phyloP scores from a whole-genome alignment of 129 eudicot species.

The Lonicera japonica region DNA sequence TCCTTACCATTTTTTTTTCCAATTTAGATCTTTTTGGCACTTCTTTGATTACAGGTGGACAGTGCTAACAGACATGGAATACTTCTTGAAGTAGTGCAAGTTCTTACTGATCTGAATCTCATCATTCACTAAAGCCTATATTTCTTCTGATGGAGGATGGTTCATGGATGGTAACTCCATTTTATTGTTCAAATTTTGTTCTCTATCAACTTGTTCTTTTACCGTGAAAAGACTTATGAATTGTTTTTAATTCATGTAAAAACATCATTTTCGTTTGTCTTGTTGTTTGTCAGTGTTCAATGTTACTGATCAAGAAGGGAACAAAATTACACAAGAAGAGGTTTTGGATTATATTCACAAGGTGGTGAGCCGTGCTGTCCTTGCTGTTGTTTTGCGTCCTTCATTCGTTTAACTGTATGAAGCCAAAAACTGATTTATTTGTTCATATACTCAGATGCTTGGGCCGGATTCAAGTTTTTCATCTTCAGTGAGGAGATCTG shows the following conservation, averaged over 20 bases:
- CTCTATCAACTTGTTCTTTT: background rate
- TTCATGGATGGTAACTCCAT: constrained; percentile 87
- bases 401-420: background rate
- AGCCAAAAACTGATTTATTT: background rate
- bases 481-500: constrained; percentile 66
- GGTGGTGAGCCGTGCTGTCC: constrained; percentile 53
- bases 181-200: background rate
- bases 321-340: constrained; percentile 77
- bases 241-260: background rate
- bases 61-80: constrained; percentile 95
- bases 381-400: too few relatives aligned
- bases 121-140: constrained; percentile 78
- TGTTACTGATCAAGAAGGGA: constrained; percentile 93
- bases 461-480: constrained; percentile 82
- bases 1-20: background rate
- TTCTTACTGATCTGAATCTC: constrained; percentile 91
- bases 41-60: constrained; percentile 62
- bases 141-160: constrained; percentile 99
- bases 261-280: constrained; percentile 2
- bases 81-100: constrained; percentile 89
- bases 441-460: constrained; percentile 49
- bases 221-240: background rate
- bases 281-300: constrained; percentile 53
- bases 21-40: constrained; percentile 3
- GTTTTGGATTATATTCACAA: constrained; percentile 76